These are phyloP conservation scores for Mrakia gelida DNA, from an alignment of 768 basidiomycete genomes.

Conservation along the genomic window DNA sequence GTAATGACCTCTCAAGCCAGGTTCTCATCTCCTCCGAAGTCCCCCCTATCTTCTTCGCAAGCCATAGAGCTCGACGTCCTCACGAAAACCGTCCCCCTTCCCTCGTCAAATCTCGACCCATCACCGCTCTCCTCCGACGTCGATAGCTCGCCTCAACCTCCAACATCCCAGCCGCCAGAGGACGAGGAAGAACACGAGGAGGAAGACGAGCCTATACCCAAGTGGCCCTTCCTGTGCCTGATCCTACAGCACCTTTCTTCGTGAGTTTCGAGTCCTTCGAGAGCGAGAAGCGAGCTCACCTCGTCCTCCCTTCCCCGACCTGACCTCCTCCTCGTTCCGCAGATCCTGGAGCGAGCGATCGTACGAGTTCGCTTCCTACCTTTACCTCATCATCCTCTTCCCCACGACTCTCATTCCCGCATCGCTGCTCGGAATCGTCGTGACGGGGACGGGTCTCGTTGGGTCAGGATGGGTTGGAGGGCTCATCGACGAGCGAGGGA, in stretches of 20 bases:
- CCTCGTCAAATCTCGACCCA: not conserved
- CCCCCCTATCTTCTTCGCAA: not conserved
- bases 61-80: not conserved
- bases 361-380: constrained; percentile 33
- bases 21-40: not conserved
- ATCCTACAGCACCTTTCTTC: constrained; percentile 25
- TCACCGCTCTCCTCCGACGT: constrained; percentile 4
- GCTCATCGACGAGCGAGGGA: constrained; percentile 48
- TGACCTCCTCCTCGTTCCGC: not conserved
- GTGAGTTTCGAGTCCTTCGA: not conserved
- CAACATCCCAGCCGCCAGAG: not conserved
- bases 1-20: no score
- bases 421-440: constrained; percentile 52
- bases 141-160: not conserved
- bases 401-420: constrained; percentile 51
- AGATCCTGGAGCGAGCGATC: constrained; percentile 5
- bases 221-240: constrained; percentile 24
- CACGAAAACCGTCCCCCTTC: not conserved
- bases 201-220: not conserved
- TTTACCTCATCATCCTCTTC: constrained; percentile 50
- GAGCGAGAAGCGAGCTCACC: not conserved
- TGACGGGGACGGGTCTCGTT: constrained; percentile 47
- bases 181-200: not conserved
- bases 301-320: not conserved
- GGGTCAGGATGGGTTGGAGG: constrained; percentile 49